Evolutionary conservation across 2,329 filamentous ascomycete species (phyloP).

Genomic region (Rugonectria rugulosa): DNA sequence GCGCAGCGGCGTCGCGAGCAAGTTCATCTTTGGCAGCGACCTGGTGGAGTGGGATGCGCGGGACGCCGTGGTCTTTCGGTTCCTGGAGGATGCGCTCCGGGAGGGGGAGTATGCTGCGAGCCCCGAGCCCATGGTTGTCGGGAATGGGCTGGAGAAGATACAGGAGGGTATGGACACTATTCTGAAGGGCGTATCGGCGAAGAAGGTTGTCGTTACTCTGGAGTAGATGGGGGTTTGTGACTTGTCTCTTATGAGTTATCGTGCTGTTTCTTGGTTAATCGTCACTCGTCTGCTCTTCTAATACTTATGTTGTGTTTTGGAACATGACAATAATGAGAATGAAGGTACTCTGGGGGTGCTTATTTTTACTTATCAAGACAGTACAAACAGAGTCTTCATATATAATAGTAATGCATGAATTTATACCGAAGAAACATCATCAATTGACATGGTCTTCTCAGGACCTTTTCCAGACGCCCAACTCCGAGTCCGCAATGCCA

Average conservation of each 20-base stretch:
- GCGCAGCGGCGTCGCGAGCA: conserved; percentile 6
- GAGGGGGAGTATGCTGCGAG: neutral
- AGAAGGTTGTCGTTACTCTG: conserved; percentile 21
- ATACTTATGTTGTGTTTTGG: too few relatives aligned
- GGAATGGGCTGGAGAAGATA: conserved; percentile 15
- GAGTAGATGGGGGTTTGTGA: neutral
- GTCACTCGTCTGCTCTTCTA: neutral
- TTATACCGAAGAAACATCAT: conserved; percentile 30
- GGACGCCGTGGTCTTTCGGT: conserved; percentile 13
- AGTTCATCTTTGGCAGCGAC: conserved; percentile 13
- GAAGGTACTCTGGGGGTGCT: too few relatives aligned
- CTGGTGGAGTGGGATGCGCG: conserved; percentile 8
- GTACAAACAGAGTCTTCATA: too few relatives aligned
- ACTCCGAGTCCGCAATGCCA: conserved; percentile 38
- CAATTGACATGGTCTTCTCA: conserved; percentile 38
- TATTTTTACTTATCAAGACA: too few relatives aligned
- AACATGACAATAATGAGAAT: too few relatives aligned
- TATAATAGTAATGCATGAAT: conserved; percentile 11
- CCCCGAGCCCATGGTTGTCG: conserved; percentile 15
- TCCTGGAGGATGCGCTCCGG: conserved; percentile 8
- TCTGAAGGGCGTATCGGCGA: conserved; percentile 2
- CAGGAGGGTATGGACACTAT: conserved; percentile 10
- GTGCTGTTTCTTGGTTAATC: neutral
- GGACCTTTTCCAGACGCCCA: conserved; percentile 43
- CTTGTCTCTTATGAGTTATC: too few relatives aligned